These are phyloP conservation scores for Zymoseptoria tritici DNA, from an alignment of 2,329 filamentous ascomycete genomes.

Conservation along the genomic window DNA sequence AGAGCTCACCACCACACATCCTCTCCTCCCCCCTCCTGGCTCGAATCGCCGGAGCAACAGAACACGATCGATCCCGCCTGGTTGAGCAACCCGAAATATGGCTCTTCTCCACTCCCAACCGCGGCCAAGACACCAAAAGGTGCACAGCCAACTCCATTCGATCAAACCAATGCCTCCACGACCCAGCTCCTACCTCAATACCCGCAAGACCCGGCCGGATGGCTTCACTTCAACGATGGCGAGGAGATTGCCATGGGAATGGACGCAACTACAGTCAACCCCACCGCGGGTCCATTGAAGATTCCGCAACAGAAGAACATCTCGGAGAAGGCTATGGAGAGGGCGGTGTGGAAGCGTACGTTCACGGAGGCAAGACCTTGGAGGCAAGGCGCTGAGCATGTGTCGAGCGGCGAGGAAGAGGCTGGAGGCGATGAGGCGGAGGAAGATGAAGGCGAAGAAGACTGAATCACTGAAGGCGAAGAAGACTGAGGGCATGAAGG, in stretches of 20 bases:
- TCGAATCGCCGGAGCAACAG: neutral
- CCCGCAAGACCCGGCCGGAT: neutral
- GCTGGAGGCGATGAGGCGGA: neutral
- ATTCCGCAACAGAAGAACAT: neutral
- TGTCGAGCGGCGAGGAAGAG: neutral
- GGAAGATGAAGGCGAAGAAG: neutral
- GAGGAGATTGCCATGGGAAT: neutral
- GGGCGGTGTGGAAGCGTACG: neutral
- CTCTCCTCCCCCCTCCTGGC: neutral
- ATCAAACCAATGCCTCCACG: neutral
- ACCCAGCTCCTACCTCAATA: neutral
- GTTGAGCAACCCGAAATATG: neutral
- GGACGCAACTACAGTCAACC: neutral
- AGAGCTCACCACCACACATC: neutral
- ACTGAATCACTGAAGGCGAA: neutral
- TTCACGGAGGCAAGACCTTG: neutral
- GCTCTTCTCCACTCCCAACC: neutral
- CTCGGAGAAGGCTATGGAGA: neutral
- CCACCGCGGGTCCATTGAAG: neutral
- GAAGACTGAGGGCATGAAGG: neutral
- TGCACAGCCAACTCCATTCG: neutral
- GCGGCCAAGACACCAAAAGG: neutral
- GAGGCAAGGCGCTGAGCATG: neutral
- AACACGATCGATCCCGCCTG: neutral
- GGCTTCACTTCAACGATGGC: neutral